Evolutionary conservation across 495 filamentous ascomycete genomes (phyloP).

Genomic region (Talaromyces trachyspermus): DNA sequence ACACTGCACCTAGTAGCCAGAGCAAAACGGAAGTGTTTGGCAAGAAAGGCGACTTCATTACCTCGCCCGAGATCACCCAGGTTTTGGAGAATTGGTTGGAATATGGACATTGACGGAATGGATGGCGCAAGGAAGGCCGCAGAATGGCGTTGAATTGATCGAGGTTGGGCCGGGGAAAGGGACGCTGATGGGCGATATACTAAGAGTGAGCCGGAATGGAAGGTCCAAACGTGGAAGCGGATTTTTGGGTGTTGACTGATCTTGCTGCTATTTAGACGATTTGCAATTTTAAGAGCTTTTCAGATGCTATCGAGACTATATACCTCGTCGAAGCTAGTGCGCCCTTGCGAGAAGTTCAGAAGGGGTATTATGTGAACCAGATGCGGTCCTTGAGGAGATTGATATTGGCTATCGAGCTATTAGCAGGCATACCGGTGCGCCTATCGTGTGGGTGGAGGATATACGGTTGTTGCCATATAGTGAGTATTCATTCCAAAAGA

Average conservation of each 20-base stretch:
- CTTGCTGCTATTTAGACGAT: conserved; percentile 54
- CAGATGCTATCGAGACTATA: conserved; percentile 68
- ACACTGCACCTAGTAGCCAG: conserved; percentile 60
- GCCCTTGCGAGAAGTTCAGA: conserved; percentile 66
- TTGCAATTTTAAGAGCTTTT: conserved; percentile 69
- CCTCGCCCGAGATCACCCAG: conserved; percentile 94
- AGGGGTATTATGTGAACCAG: conserved; percentile 75
- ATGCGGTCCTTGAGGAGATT: conserved; percentile 57
- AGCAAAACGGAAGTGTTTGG: conserved; percentile 75
- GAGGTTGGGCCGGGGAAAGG: conserved; percentile 93
- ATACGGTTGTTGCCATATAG: conserved; percentile 72
- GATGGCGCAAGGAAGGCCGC: conserved; percentile 76
- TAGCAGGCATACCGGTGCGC: conserved; percentile 65
- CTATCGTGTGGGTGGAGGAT: conserved; percentile 86
- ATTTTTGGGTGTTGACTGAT: not conserved
- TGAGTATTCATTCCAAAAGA: conserved; percentile 27
- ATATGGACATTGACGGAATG: conserved; percentile 95
- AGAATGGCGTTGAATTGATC: conserved; percentile 70
- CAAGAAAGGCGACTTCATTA: conserved; percentile 86
- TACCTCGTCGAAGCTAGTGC: conserved; percentile 89
- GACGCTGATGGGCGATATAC: conserved; percentile 94
- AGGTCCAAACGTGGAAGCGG: not conserved
- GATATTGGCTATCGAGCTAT: conserved; percentile 68
- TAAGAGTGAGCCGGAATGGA: conserved; percentile 55
- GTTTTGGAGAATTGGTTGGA: conserved; percentile 92